Evolutionary conservation across 73 alveolate genomes (phyloP).

Genomic region (Urostyla sp.): DNA sequence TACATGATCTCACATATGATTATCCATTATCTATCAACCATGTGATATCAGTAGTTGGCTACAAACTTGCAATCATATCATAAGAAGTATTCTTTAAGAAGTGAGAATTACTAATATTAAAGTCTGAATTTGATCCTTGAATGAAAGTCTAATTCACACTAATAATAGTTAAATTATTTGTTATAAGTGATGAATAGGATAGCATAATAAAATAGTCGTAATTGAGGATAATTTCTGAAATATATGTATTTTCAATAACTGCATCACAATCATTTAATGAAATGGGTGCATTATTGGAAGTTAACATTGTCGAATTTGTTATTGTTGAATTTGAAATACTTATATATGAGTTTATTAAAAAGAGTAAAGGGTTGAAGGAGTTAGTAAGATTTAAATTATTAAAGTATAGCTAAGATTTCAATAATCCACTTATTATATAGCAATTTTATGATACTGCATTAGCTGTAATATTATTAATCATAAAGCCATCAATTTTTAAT

Average conservation of each 20-base stretch:
- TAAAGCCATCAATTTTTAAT: slow-evolving; percentile 22
- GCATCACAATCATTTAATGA: slow-evolving; percentile 41
- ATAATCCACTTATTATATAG: slow-evolving; percentile 17
- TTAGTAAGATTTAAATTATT: not conserved
- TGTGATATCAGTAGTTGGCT: slow-evolving; percentile 24
- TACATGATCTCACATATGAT: slow-evolving; percentile 34
- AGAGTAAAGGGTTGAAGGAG: slow-evolving; percentile 19
- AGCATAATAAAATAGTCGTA: slow-evolving; percentile 28
- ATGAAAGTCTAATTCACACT: slow-evolving; percentile 16
- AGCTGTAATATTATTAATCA: not conserved
- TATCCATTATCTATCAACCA: no score
- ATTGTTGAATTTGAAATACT: slow-evolving; percentile 20
- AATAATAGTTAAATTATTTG: not conserved
- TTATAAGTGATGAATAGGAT: not conserved
- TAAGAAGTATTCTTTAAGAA: slow-evolving; percentile 5
- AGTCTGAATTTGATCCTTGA: slow-evolving; percentile 20
- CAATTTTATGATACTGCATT: slow-evolving; percentile 29
- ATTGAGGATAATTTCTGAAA: not conserved
- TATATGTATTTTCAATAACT: not conserved
- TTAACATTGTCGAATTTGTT: not conserved
- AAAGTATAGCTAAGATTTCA: slow-evolving; percentile 13
- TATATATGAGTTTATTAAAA: slow-evolving; percentile 19
- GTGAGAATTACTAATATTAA: not conserved
- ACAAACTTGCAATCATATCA: slow-evolving; percentile 9
- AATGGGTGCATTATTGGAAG: slow-evolving; percentile 8